Percentiles rank a stretch among this genome's conserved stretches.
phyloP scores from a whole-genome alignment of 306 rosid genomes.

The Inga laurina region DNA sequence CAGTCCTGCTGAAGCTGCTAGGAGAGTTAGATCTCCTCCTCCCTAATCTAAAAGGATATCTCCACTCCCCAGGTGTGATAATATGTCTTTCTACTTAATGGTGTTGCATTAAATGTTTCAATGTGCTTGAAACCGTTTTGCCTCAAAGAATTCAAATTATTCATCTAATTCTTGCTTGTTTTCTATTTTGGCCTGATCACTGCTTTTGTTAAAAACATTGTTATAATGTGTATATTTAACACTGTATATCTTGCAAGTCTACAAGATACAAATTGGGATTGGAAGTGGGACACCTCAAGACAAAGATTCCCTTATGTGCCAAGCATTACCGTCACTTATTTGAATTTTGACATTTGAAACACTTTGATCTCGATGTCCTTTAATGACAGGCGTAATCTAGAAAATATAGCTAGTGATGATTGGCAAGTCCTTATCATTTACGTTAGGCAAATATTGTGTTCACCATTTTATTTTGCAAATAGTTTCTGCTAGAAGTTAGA shows the following conservation, averaged over 20 bases:
- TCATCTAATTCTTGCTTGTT: not conserved
- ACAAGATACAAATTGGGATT: not conserved
- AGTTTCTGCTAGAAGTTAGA: not conserved
- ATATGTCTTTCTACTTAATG: not conserved
- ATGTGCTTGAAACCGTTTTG: not conserved
- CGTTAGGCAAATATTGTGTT: not conserved
- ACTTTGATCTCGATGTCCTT: not conserved
- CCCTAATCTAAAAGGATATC: not conserved
- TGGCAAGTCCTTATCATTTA: not conserved
- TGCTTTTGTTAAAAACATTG: not conserved
- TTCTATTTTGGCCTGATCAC: slow-evolving; percentile 2
- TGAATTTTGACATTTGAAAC: not conserved
- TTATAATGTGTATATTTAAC: not conserved
- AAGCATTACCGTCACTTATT: slow-evolving; percentile 13
- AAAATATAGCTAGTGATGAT: not conserved
- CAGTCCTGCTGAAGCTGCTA: slow-evolving; percentile 16
- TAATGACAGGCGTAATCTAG: not conserved
- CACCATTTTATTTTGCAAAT: not conserved
- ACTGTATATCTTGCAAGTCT: not conserved
- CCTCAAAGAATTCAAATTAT: not conserved
- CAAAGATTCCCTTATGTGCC: not conserved
- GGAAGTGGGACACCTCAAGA: not conserved
- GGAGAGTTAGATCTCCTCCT: slow-evolving; percentile 21
- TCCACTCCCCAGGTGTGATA: slow-evolving; percentile 17
- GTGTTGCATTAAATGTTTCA: not conserved